Base-by-base conservation (phyloP, 352 stramenopile genomes). In the Globisporangium mamillatum region DNA sequence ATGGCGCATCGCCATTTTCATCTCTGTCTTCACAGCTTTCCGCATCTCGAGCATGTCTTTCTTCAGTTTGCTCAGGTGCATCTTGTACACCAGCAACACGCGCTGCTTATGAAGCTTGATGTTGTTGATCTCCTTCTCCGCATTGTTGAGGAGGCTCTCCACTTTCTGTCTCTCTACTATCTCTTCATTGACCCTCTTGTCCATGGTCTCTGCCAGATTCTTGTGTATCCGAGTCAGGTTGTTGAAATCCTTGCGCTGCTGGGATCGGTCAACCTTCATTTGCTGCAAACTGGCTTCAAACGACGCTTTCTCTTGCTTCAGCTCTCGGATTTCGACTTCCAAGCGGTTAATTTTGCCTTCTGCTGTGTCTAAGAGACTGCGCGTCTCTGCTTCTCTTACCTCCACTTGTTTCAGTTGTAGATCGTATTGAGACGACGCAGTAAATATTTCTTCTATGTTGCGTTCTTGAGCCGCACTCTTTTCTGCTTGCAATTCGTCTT, bases 181-280 rank as follows among this genome's bases (percentile, higher is more conserved):
- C 41, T 90, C 82, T 16, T 80, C 66, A 62, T 71, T 68, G 22
- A 87, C 25, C 4, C 66, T 71, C 46, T 71, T 60, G 3, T 83
- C 78, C 71, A 90, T 86, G 0, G 81, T 73, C 10, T 88, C 80
- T 1, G 68, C 72, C 18, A 90, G 55, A 41, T 86, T 91, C 73
- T 87, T 90, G 74, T 92, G 76, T 70, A 91, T 88, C 16, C 84
- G 76, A 10, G 81, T 73, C 24, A 92, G 56, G 66, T 91, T 81
- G 20, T 74, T 84, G 59, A 90, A 86, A 25, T 88, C 81, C 48
- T 90, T 89, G 9, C 70, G 71, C 34, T 90, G 84, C 56, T 84
- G 81, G 9, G 53, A 41, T 10, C 74, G 52, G 9, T 88, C 81
- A 8, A 41, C 3, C 63, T 83, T 85, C 18, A 75, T 64, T 8